These are phyloP conservation scores for Macadamia integrifolia DNA, from an alignment of 164 flowering plant species.

Conservation along the genomic window DNA sequence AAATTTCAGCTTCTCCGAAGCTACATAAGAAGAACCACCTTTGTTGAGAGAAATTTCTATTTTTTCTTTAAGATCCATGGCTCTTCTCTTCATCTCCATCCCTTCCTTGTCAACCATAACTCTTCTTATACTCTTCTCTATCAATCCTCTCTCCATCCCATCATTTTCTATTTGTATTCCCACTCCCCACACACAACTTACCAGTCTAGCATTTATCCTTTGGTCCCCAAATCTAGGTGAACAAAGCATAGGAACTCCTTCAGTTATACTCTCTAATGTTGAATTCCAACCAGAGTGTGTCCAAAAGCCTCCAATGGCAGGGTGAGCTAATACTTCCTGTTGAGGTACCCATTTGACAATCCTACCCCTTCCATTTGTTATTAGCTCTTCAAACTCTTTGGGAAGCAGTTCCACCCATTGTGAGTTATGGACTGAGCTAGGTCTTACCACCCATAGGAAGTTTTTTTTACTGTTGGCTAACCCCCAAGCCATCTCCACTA, in stretches of 20 bases:
- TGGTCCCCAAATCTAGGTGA: neutral
- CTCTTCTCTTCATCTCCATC: neutral
- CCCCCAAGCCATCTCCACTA: conserved; percentile 1
- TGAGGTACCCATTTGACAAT: neutral
- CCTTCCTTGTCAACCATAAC: neutral
- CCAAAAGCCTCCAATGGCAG: neutral
- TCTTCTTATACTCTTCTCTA: neutral
- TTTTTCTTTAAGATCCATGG: neutral
- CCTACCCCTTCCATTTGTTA: neutral
- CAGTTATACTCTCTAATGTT: neutral
- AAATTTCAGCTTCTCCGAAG: neutral
- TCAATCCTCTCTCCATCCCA: neutral
- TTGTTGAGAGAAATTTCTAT: neutral
- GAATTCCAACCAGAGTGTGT: neutral
- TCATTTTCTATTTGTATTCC: neutral
- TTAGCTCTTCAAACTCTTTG: neutral
- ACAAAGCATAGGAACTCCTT: neutral
- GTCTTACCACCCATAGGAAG: neutral
- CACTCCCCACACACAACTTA: neutral
- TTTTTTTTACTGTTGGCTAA: neutral
- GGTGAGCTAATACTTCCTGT: neutral
- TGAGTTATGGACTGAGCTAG: neutral
- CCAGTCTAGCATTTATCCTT: neutral
- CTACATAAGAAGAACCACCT: neutral
- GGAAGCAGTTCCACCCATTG: neutral